Percentiles rank a stretch among this genome's conserved stretches.
Conservation (phyloP, 2,329 filamentous ascomycete species). For the Pyrenophora graminea region DNA sequence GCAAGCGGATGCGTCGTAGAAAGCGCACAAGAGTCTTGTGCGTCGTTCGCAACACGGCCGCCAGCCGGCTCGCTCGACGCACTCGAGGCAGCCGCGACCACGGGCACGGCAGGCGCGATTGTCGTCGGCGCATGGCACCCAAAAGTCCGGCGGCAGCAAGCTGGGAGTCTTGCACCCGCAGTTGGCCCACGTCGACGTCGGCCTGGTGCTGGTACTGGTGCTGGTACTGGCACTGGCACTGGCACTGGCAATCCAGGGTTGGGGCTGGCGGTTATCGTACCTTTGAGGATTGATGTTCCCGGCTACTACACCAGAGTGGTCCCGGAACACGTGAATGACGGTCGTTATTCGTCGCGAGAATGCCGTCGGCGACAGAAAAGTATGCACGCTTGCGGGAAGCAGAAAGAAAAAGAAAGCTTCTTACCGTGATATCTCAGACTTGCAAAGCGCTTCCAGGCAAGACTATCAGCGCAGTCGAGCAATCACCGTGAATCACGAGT, state of each 20-base stretch:
- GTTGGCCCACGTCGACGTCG: background rate
- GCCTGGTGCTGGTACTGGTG: background rate
- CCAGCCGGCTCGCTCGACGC: conserved; percentile 14
- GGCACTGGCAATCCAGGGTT: background rate
- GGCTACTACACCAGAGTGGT: no score
- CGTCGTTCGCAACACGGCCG: conserved; percentile 31
- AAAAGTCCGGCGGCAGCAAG: background rate
- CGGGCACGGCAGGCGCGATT: conserved; percentile 14
- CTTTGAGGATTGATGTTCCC: no score
- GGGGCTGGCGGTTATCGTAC: background rate
- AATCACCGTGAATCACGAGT: conserved; percentile 14
- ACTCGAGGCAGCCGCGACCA: conserved; percentile 20
- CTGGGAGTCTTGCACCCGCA: background rate
- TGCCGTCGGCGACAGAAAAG: background rate
- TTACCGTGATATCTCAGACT: conserved; percentile 3
- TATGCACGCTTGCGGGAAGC: background rate
- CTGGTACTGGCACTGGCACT: background rate
- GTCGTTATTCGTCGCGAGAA: no score
- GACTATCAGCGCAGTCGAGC: conserved; percentile 5
- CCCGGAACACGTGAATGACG: no score
- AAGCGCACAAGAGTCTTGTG: conserved; percentile 39
- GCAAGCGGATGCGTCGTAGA: conserved; percentile 24
- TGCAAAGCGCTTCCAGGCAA: background rate
- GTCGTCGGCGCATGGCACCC: conserved; percentile 14
- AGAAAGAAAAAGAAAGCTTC: conserved; percentile 1